Percentiles rank a stretch among this genome's conserved stretches.
Evolutionary conservation across 371 early-diverging fungal genomes (phyloP).

Genomic region (Mucor racemosus): DNA sequence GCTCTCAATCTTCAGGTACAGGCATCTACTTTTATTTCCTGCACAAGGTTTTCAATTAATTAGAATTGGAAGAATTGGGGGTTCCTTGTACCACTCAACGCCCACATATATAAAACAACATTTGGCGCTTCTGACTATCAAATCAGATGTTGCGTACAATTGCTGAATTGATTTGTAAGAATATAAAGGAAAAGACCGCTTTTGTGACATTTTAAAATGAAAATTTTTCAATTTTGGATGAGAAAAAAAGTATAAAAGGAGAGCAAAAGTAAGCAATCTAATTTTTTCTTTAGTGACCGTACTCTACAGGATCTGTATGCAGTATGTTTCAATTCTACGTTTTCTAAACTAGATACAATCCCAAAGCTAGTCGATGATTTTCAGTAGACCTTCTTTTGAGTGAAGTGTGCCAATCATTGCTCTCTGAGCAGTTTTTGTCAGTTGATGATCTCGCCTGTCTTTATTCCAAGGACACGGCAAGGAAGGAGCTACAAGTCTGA

Average conservation of each 20-base stretch:
- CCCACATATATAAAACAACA: too few relatives aligned
- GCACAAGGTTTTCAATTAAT: too few relatives aligned
- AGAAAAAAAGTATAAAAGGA: slow-evolving; percentile 29
- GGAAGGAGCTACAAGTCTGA: slow-evolving; percentile 52
- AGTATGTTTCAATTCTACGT: slow-evolving; percentile 57
- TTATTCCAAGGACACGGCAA: slow-evolving; percentile 45
- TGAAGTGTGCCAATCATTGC: slow-evolving; percentile 43
- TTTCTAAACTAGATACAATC: slow-evolving; percentile 53
- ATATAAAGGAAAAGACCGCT: neutral
- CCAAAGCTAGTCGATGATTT: slow-evolving; percentile 51
- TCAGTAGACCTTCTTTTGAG: slow-evolving; percentile 49
- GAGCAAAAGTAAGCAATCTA: slow-evolving; percentile 23
- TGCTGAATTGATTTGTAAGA: too few relatives aligned
- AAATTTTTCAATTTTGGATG: neutral
- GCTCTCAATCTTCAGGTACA: too few relatives aligned
- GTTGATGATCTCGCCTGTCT: slow-evolving; percentile 56
- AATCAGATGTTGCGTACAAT: too few relatives aligned
- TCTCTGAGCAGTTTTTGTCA: slow-evolving; percentile 32
- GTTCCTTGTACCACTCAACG: too few relatives aligned
- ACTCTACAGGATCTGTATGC: slow-evolving; percentile 62
- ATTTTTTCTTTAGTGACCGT: slow-evolving; percentile 54
- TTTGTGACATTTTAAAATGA: neutral
- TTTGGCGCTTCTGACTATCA: too few relatives aligned
- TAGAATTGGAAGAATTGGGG: too few relatives aligned
- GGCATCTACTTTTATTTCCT: too few relatives aligned